Percentiles rank a stretch among this genome's conserved stretches.
These are phyloP conservation scores for Aspergillus hancockii DNA, from an alignment of 495 filamentous ascomycete species.

Conservation along the genomic window DNA sequence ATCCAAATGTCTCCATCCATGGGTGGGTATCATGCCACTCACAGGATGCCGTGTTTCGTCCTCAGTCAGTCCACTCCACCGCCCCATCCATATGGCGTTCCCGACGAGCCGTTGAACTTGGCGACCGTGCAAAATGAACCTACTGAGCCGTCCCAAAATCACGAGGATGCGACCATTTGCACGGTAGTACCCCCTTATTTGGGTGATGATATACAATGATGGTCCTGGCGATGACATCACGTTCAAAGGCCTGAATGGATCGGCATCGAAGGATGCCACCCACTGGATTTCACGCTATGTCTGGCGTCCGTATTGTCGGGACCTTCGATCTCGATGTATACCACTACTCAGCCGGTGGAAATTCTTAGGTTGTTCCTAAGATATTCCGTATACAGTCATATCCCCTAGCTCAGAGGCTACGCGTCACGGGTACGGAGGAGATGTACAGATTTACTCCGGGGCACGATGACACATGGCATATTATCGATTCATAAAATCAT, in stretches of 20 bases:
- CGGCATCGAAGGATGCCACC: too few species aligned
- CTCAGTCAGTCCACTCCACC: background rate
- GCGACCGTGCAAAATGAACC: background rate
- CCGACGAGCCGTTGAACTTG: background rate
- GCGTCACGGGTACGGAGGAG: background rate
- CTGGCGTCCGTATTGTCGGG: background rate
- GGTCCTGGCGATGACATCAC: too few species aligned
- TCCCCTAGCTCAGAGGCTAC: background rate
- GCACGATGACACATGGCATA: background rate
- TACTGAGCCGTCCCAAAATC: background rate
- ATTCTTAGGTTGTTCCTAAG: too few species aligned
- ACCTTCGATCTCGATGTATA: background rate
- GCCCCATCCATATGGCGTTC: background rate
- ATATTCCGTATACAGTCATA: background rate
- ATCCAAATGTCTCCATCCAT: background rate
- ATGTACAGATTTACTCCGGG: too few species aligned
- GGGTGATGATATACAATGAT: background rate
- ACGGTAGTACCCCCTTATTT: background rate
- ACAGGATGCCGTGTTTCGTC: background rate
- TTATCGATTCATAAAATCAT: background rate
- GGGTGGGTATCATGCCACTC: background rate
- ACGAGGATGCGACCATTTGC: background rate
- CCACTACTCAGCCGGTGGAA: background rate
- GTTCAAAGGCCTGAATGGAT: background rate
- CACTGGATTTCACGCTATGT: background rate